Evolutionary conservation across 2,329 filamentous ascomycete species (phyloP), one percentile per base, ranked within the genome.

Genomic region (Colletotrichum lindemuthianum): DNA sequence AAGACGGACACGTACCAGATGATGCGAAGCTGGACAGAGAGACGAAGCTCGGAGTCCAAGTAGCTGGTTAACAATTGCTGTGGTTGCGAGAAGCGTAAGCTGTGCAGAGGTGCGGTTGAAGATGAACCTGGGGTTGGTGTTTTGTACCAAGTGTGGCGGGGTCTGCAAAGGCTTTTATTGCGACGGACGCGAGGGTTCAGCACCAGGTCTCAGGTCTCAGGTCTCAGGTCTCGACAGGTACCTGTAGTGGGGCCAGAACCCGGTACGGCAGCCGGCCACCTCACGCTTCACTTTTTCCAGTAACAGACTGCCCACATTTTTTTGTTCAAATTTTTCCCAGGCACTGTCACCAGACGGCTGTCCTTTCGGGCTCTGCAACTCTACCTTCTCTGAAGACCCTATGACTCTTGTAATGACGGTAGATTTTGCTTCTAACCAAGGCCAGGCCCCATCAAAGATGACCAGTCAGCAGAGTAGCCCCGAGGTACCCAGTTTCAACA

Each of bases 181-280:
- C 51, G 52, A 65, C 58, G 55, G 58, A n/a, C 47, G 54, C n/a
- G 63, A 65, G 63, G 63, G 58, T 60, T 63, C 49, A 56, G n/a
- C n/a, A n/a, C n/a, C n/a, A n/a, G n/a, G n/a, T n/a, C n/a, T n/a
- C n/a, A n/a, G n/a, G n/a, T n/a, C n/a, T n/a, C n/a, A n/a, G n/a
- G n/a, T n/a, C n/a, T n/a, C n/a, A n/a, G 24, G 24, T 57, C 52
- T 61, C 37, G 32, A 15, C 7, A 16, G 39, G 61, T 65, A 56
- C 63, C 63, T 63, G 13, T 9, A 43, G 41, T 15, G 41, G 41
- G 3, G 41, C 24, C 24, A 24, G 24, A 24, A 24, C 24, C 24
- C 24, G 5, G 24, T 24, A 24, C 24, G 5, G 24, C 24, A 24
- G 24, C 24, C 24, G 24, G 24, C 24, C 24, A 24, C 24, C 24